Evolutionary conservation across 371 early-diverging fungal species (phyloP).

Genomic region (Funneliformis caledonium): DNA sequence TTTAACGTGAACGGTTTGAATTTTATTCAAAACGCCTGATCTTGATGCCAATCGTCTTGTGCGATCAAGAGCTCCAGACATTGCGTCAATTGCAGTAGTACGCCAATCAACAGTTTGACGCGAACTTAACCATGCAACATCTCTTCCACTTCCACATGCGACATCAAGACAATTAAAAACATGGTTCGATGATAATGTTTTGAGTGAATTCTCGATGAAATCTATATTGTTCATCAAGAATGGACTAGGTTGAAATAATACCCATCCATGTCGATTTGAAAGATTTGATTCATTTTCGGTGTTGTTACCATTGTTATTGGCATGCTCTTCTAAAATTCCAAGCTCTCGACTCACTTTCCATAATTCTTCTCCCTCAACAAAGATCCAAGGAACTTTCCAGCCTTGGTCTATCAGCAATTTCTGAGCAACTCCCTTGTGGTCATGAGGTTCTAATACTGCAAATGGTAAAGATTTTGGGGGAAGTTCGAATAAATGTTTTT

Average conservation of each 20-base stretch:
- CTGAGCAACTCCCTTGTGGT: conserved; percentile 33
- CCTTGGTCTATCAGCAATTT: conserved; percentile 47
- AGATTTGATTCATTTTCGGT: neutral
- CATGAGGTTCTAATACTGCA: conserved; percentile 49
- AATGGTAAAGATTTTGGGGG: conserved; percentile 52
- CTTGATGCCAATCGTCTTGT: conserved; percentile 44
- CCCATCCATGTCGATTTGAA: conserved; percentile 2
- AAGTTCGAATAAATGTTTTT: conserved; percentile 48
- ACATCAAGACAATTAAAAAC: conserved; percentile 49
- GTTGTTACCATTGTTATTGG: neutral
- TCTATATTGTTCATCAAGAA: conserved; percentile 40
- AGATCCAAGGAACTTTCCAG: conserved; percentile 51
- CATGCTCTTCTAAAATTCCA: neutral
- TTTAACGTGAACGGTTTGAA: conserved; percentile 45
- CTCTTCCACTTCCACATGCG: conserved; percentile 58
- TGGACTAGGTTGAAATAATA: conserved; percentile 31
- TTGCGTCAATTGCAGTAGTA: conserved; percentile 49
- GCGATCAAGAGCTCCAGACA: conserved; percentile 47
- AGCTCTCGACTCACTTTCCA: conserved; percentile 24
- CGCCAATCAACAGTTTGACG: conserved; percentile 45
- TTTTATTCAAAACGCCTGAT: conserved; percentile 41
- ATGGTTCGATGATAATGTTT: neutral
- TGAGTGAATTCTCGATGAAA: conserved; percentile 41
- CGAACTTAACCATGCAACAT: conserved; percentile 49
- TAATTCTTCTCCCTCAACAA: conserved; percentile 42